A percentile compares a stretch with the other conserved stretches of the same genome.
These are phyloP conservation scores for Cryomyces minteri DNA, from an alignment of 495 filamentous ascomycete genomes.

Conservation along the genomic window DNA sequence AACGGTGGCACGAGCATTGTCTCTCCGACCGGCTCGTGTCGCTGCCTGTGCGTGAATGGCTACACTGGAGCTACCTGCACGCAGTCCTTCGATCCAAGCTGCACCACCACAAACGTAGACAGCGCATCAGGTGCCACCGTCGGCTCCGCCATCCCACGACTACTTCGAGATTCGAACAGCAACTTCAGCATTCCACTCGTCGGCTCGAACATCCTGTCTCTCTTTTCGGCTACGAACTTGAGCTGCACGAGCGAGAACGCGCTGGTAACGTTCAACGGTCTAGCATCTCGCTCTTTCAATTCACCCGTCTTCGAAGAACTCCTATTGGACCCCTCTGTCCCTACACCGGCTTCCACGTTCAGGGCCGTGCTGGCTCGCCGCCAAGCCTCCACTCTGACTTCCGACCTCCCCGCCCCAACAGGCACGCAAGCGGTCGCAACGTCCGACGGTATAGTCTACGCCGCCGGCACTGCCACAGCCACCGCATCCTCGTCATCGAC, in stretches of 20 bases:
- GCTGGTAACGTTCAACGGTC: constrained; percentile 52
- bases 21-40: constrained; percentile 40
- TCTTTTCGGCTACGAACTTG: constrained; percentile 55
- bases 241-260: constrained; percentile 71
- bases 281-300: constrained; percentile 20
- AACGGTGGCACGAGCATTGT: constrained; percentile 69
- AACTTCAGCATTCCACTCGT: constrained; percentile 66
- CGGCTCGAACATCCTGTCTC: constrained; percentile 42
- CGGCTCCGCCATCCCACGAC: constrained; percentile 54
- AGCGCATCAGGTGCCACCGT: constrained; percentile 50
- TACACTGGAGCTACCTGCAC: constrained; percentile 69
- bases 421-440: neutral
- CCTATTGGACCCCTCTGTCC: neutral
- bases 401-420: neutral
- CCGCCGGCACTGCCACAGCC: constrained; percentile 5
- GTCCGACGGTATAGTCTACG: constrained; percentile 13
- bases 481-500: constrained; percentile 2
- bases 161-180: constrained; percentile 41
- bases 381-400: neutral
- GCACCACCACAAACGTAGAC: constrained; percentile 43
- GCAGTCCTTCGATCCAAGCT: constrained; percentile 38
- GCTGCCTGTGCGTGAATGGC: constrained; percentile 73
- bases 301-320: constrained; percentile 7
- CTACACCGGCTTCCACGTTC: neutral
- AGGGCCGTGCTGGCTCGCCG: neutral